Evolutionary conservation across 768 basidiomycete genomes (phyloP), one percentile per base, ranked within the genome.

Genomic region (Amanita subjunquillea): DNA sequence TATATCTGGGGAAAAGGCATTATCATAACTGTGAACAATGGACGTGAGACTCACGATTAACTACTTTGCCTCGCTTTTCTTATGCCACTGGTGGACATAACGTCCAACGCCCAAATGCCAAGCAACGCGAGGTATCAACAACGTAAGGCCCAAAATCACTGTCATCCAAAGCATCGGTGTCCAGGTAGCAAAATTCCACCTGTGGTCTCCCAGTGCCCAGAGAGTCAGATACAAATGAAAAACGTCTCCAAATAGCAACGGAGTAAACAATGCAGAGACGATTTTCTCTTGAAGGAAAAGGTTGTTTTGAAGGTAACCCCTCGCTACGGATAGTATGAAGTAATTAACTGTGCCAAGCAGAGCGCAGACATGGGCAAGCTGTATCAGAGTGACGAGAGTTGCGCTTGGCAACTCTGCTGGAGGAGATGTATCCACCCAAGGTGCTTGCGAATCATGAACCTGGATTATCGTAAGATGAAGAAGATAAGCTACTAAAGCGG

Each of bases 21-120:
- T 3, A n/a, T 3, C n/a, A 46, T 17, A 2, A 17, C 30, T n/a
- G 29, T 1, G 44, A 10, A 7, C 30, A 29, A 30, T n/a, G 37
- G 22, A 10, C 17, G 22, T 12, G 9, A 32, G 34, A 43, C 50
- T 43, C 30, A 36, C 37, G 32, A 20, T 32, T 15, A 22, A 23
- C 36, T 53, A 45, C 37, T 45, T 53, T n/a, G 12, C 23, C 4
- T 43, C 27, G 38, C 37, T 45, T 66, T 63, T 43, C 57, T 55
- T 44, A 60, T 89, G 86, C 55, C 86, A 73, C 25, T 67, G 66
- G 60, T 88, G 78, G 10, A 82, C 78, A 63, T 87, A 89, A 45
- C 87, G 75, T 53, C 83, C 85, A 50, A 89, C 69, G 7, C 87
- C 87, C 46, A 87, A 58, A 62, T 85, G 80, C 87, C 87, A 90